These are phyloP conservation scores for Sonneratia caseolaris DNA, from an alignment of 345 rosid species.

Conservation along the genomic window DNA sequence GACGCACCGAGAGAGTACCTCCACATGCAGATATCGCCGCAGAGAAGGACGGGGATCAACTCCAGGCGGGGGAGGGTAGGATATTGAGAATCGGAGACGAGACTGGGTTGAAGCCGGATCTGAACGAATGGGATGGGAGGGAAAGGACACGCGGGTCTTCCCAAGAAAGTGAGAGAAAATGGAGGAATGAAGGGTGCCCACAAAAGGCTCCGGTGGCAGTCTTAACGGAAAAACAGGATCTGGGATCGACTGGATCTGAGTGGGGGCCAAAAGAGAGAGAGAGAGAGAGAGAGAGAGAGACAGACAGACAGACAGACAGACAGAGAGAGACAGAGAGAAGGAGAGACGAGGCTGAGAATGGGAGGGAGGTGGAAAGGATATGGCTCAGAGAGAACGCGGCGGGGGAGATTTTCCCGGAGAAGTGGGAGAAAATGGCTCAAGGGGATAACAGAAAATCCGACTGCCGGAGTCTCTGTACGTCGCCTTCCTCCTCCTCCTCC, in stretches of 20 bases:
- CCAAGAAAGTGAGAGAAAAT: slow-evolving; percentile 11
- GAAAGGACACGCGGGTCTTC: background rate
- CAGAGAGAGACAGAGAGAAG: background rate
- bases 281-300: background rate
- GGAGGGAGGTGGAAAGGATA: background rate
- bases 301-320: no score
- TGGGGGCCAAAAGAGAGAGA: no score
- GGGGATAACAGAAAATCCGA: background rate
- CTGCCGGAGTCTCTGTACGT: background rate
- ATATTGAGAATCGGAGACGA: no score
- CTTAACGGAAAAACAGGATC: background rate
- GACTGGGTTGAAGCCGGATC: background rate
- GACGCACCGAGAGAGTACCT: slow-evolving; percentile 10
- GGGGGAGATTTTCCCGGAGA: background rate
- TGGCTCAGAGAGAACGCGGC: background rate
- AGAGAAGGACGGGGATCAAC: background rate
- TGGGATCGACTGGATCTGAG: background rate
- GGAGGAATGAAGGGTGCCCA: background rate
- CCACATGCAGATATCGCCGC: slow-evolving; percentile 33
- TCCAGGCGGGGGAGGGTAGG: background rate
- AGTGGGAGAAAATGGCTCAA: slow-evolving; percentile 11
- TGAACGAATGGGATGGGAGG: background rate
- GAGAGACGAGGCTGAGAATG: background rate
- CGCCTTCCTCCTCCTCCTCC: background rate
- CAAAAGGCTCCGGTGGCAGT: background rate